Evolutionary conservation across 257 asterid genomes (phyloP).

Genomic region (Petunia axillaris): DNA sequence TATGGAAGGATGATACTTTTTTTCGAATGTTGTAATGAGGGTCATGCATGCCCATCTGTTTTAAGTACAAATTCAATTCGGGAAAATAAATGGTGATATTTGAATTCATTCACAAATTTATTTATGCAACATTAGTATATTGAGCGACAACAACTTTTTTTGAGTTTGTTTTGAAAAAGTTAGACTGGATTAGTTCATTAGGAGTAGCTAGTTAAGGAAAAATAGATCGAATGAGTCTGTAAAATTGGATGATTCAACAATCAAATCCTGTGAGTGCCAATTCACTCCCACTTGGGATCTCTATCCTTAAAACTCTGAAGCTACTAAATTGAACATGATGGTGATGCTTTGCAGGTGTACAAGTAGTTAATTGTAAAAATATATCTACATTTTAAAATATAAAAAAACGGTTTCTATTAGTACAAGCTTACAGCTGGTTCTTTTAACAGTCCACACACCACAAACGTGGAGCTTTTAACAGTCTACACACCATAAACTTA

Average conservation of each 20-base stretch:
- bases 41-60: not conserved
- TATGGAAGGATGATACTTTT: not conserved
- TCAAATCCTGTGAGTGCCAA: not conserved
- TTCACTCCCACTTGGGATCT: not conserved
- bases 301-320: not conserved
- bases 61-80: conserved; percentile 7
- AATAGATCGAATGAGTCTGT: not conserved
- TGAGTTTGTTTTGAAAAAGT: not conserved
- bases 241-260: not conserved
- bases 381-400: not conserved
- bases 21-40: not conserved
- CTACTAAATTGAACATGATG: not conserved
- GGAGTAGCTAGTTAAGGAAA: not conserved
- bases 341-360: not conserved
- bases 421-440: conserved; percentile 10
- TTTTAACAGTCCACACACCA: conserved; percentile 16
- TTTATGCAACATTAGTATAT: not conserved
- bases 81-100: not conserved
- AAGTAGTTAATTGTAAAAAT: not conserved
- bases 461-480: not conserved
- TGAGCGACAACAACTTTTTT: not conserved
- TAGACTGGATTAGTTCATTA: not conserved
- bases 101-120: not conserved
- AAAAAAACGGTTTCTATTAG: not conserved
- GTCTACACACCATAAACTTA: no score